phyloP scores from a whole-genome alignment of 2,329 filamentous ascomycete genomes.

The Colletotrichum navitas region DNA sequence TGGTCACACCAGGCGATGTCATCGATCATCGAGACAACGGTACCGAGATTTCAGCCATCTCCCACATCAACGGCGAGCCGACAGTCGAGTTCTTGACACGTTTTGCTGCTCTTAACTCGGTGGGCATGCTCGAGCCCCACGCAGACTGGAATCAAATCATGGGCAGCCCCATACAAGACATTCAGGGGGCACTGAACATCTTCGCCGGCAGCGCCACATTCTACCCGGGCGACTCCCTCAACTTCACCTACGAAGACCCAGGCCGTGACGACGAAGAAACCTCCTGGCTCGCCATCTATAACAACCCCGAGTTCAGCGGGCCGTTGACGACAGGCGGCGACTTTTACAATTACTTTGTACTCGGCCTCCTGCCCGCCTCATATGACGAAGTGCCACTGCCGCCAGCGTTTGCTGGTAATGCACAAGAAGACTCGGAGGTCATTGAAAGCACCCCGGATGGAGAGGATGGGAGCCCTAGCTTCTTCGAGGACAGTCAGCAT shows the following conservation, averaged over 20 bases:
- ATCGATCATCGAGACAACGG: constrained; percentile 11
- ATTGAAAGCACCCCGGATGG: not conserved
- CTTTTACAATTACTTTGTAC: constrained; percentile 36
- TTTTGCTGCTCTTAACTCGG: constrained; percentile 20
- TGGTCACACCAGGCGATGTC: constrained; percentile 2
- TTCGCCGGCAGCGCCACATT: constrained; percentile 26
- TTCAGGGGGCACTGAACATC: constrained; percentile 16
- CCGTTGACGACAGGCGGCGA: constrained; percentile 30
- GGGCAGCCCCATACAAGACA: constrained; percentile 28
- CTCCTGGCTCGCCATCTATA: constrained; percentile 29
- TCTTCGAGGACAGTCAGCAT: constrained; percentile 3
- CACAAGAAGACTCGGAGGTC: not conserved
- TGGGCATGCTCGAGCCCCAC: constrained; percentile 36
- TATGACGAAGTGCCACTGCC: constrained; percentile 16
- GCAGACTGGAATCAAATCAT: constrained; percentile 37
- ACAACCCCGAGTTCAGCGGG: constrained; percentile 29
- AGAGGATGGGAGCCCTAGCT: not conserved
- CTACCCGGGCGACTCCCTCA: constrained; percentile 29
- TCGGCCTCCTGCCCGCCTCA: constrained; percentile 25
- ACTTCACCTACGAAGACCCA: constrained; percentile 29
- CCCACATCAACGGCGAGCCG: constrained; percentile 29
- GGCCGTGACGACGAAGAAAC: not conserved
- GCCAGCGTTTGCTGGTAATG: constrained; percentile 2
- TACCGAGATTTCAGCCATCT: constrained; percentile 21
- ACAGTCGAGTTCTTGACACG: constrained; percentile 14